Base-by-base conservation (phyloP, 2,329 filamentous ascomycete species). In the Ambrosiella cleistominuta region DNA sequence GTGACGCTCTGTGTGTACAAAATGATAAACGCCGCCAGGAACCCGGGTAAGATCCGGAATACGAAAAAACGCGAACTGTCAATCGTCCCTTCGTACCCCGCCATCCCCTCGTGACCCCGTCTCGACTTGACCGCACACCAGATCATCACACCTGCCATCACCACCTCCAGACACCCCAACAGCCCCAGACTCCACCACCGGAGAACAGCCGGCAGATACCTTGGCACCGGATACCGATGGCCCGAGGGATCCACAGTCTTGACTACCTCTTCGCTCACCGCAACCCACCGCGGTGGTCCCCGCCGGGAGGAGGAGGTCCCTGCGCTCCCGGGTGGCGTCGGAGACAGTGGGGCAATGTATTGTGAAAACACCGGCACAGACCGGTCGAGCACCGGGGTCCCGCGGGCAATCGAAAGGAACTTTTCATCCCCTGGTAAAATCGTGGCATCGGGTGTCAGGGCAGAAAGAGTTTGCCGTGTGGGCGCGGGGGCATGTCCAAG, bases 11-110 rank as follows among this genome's bases (percentile, higher is more conserved):
- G 83, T 0, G 87, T 77, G 74, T 87, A 95, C 6, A 96, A 68
- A 51, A 93, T 74, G 40, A 95, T 71, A 11, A 83, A 63, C 17
- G 81, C 81, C 0, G 83, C 87, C 12, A 94, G 66, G 0, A 95
- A 72, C 59, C 89, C 88, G 1, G 91, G 90, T 1, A 96, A 71
- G 62, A 95, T 87, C 61, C 88, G 80, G 68, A 95, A 93, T 52
- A 94, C 70, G 67, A 96, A 95, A 69, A 94, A 95, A 63, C 82
- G 77, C 7, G 76, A 76, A 54, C 83, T 84, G 61, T 86, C 85
- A 59, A 88, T 83, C 37, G 71, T 74, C 51, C 76, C 76, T 39
- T 73, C 71, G 67, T 90, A 95, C 2, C 75, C 70, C 66, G 79
- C 81, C 11, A 96, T 71, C 0, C 88, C 88, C 8, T 75, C 68